Evolutionary conservation across 2,329 filamentous ascomycete species (phyloP), one percentile per base, ranked within the genome.

Genomic region (Xylariaceae sp.): DNA sequence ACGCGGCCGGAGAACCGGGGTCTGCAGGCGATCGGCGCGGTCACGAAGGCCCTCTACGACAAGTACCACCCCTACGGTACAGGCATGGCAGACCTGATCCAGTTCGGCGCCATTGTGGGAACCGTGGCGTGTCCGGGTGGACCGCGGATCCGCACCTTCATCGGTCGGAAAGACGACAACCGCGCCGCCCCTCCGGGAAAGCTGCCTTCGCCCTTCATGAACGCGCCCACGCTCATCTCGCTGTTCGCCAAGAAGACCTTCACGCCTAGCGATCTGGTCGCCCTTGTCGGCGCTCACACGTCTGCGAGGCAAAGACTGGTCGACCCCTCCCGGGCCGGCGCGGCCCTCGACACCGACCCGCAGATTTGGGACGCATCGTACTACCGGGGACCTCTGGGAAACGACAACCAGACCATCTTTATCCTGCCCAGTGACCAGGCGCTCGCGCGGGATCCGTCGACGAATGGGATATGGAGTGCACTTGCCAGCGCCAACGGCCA

Each of bases 201-300:
- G 24, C 63, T 78, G 6, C 73, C 74, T 0, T 51, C 60, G 21
- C 60, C 63, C 0, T 58, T 61, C 30, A 60, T 62, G 31, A 41
- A 57, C 12, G 67, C 68, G 15, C 57, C 67, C 21, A 59, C 55
- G 9, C 59, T 75, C 28, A 62, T 74, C 38, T 47, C 58, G 3
- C 59, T 73, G 6, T 77, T 76, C 53, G 42, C 51, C 19, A 64
- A 63, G 44, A 76, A 76, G 57, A 71, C 71, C 2, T 70, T 77
- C 57, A 58, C 56, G 7, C 56, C 70, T 1, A 55, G 57, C 18
- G 73, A 74, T 36, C 64, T 78, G 3, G 67, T 71, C 2, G 73
- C 74, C 1, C 66, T 78, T 1, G 50, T 78, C 3, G 74, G 75
- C 37, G 73, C 74, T 0, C 74, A 78, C 53, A 67, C 67, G 3